These are phyloP conservation scores for Haplographium delicatum DNA, from an alignment of 495 filamentous ascomycete genomes.

Conservation along the genomic window DNA sequence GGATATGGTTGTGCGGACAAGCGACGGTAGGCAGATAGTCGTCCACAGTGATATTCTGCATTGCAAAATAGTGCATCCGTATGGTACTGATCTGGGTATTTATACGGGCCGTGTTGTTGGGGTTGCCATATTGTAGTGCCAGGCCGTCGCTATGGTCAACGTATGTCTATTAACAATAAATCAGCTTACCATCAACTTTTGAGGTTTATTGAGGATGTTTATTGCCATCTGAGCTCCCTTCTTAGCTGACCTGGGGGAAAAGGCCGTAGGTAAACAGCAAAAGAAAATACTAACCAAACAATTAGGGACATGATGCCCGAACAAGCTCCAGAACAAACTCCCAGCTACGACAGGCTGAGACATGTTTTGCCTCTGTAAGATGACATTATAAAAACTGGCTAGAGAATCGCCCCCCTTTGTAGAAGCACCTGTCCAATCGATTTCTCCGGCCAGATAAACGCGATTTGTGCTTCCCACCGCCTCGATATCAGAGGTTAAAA, in stretches of 20 bases:
- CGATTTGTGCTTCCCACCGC: conserved; percentile 36
- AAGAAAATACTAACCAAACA: conserved; percentile 32
- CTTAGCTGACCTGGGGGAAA: too few species aligned
- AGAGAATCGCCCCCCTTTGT: conserved; percentile 30
- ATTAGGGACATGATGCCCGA: conserved; percentile 46
- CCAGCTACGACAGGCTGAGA: conserved; percentile 30
- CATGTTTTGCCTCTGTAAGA: conserved; percentile 34
- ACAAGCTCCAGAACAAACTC: conserved; percentile 47
- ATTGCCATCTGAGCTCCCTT: too few species aligned
- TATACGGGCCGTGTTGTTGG: conserved; percentile 34
- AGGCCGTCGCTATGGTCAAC: conserved; percentile 40
- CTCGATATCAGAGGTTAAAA: conserved; percentile 37
- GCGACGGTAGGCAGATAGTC: conserved; percentile 17
- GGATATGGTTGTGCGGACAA: conserved; percentile 23
- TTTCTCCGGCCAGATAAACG: conserved; percentile 47
- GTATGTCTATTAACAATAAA: conserved; percentile 26
- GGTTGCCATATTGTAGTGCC: conserved; percentile 41
- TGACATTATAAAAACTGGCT: conserved; percentile 37
- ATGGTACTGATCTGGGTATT: conserved; percentile 40
- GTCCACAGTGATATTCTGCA: conserved; percentile 28
- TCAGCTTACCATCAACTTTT: background rate
- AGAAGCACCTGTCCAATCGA: conserved; percentile 44
- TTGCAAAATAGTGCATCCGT: conserved; percentile 39
- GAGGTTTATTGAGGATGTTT: conserved; percentile 2
- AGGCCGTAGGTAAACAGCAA: too few species aligned